A percentile compares a stretch with the other conserved stretches of the same genome.
These are phyloP conservation scores for Solanum chacoense DNA, from an alignment of 305 asterid species.

Conservation along the genomic window DNA sequence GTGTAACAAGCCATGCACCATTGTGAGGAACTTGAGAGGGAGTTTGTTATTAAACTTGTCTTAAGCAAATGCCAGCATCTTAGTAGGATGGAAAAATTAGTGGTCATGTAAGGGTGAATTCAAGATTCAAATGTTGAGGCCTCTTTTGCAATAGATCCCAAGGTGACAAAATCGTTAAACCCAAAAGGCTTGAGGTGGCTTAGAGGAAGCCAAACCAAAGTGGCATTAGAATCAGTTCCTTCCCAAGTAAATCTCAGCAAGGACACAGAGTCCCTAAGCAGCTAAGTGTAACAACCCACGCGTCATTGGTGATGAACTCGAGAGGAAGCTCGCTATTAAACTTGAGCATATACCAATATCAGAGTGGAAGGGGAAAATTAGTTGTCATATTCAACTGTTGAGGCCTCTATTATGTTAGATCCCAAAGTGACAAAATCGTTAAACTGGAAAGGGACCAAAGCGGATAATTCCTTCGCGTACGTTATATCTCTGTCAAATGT, in stretches of 20 bases:
- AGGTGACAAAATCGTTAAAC: background rate
- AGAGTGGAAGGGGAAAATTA: background rate
- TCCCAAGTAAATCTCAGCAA: background rate
- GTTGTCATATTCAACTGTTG: background rate
- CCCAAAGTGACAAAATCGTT: background rate
- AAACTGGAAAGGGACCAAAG: background rate
- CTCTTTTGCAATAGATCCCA: background rate
- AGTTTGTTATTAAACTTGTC: background rate
- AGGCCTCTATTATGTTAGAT: background rate
- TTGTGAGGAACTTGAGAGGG: background rate
- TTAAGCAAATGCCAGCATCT: background rate
- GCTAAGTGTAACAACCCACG: background rate
- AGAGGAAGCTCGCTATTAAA: background rate
- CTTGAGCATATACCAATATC: background rate
- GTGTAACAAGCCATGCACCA: background rate
- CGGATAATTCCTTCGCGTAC: background rate
- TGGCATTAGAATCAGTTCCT: background rate
- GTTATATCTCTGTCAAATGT: background rate
- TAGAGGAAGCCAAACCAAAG: background rate
- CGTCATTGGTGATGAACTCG: background rate
- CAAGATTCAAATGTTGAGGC: background rate
- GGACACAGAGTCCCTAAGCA: background rate
- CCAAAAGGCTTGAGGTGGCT: background rate
- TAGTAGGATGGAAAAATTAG: background rate
- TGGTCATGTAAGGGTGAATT: background rate